Base-by-base conservation (phyloP, 2,329 filamentous ascomycete species). In the Neonectria sp. region DNA sequence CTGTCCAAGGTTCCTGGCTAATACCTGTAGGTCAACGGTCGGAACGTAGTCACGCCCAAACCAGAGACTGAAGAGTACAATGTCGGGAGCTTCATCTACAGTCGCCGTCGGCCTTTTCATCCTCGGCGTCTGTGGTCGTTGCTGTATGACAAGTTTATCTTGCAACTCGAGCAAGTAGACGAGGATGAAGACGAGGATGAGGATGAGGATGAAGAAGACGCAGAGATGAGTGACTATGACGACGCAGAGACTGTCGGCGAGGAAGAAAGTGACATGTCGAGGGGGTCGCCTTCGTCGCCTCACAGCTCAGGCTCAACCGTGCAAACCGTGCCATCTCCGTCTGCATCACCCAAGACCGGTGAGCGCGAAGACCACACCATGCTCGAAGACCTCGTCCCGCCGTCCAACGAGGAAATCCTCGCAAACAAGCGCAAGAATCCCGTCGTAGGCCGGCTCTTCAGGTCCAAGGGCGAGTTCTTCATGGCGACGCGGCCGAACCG, bases 61-160 rank as follows among this genome's bases (percentile, higher is more conserved):
- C 92, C 91, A 0, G 91, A 93, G 80, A 93, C 91, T 0, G 84
- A 93, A 61, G 91, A 93, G 83, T 93, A 93, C 74, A 90, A 90
- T 8, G 91, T 94, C 12, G 86, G 89, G 40, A 93, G 89, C 75
- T 93, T 93, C 71, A 89, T 94, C 13, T 94, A 94, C 76, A 83
- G 85, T 1, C 86, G 89, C 0, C 83, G 88, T 8, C 82, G 87
- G 1, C 89, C 89, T 0, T 87, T 88, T 60, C 83, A 88, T 46
- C 86, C 86, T 0, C 76, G 77, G 2, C 76, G 85, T 0, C 79
- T 88, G 0, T 88, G 82, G 79, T 75, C 78, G 0, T 73, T 85
- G 24, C 68, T 87, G 1, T 81, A 84, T 35, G 81, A 86, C 67
- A 86, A 86, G 69, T 88, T 88, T 35, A 85, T 87, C 43, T 77